A percentile compares a stretch with the other conserved stretches of the same genome.
These are phyloP conservation scores for Fusarium kyushuense DNA, from an alignment of 2,329 filamentous ascomycete genomes.

Conservation along the genomic window DNA sequence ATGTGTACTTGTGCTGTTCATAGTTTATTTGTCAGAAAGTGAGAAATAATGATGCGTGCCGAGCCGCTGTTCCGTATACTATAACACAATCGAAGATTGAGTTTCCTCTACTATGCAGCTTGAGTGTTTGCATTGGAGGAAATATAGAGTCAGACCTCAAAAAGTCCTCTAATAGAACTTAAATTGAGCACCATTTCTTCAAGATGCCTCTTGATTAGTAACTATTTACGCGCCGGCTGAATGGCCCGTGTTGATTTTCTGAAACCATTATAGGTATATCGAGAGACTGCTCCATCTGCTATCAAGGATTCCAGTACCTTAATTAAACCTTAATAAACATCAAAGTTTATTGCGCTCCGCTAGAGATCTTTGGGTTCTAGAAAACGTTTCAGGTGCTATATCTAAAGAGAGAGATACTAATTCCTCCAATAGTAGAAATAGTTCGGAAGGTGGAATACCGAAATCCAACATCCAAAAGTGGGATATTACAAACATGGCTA, in stretches of 20 bases:
- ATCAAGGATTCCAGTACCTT: constrained; percentile 20
- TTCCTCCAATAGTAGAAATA: constrained; percentile 33
- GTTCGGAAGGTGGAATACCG: neutral
- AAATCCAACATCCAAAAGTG: constrained; percentile 3
- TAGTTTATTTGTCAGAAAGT: neutral
- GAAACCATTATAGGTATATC: constrained; percentile 16
- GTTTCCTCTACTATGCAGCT: neutral
- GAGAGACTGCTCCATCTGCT: neutral
- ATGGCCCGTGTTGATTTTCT: constrained; percentile 18
- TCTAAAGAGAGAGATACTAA: constrained; percentile 1
- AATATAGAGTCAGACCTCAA: neutral
- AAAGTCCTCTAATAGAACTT: neutral
- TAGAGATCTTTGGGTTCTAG: constrained; percentile 29
- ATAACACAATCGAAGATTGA: neutral
- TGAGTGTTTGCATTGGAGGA: neutral
- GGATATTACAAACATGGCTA: constrained; percentile 14
- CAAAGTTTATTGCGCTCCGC: constrained; percentile 8
- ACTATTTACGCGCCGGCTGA: neutral
- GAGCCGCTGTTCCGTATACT: constrained; percentile 13
- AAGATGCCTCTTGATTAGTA: neutral
- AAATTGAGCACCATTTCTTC: neutral
- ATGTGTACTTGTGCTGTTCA: constrained; percentile 1
- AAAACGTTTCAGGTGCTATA: constrained; percentile 35
- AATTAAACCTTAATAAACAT: constrained; percentile 36
- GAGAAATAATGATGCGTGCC: constrained; percentile 3